Percentiles rank a stretch among this genome's conserved stretches.
Conservation (phyloP, 345 rosid species). For the Psidium guajava region DNA sequence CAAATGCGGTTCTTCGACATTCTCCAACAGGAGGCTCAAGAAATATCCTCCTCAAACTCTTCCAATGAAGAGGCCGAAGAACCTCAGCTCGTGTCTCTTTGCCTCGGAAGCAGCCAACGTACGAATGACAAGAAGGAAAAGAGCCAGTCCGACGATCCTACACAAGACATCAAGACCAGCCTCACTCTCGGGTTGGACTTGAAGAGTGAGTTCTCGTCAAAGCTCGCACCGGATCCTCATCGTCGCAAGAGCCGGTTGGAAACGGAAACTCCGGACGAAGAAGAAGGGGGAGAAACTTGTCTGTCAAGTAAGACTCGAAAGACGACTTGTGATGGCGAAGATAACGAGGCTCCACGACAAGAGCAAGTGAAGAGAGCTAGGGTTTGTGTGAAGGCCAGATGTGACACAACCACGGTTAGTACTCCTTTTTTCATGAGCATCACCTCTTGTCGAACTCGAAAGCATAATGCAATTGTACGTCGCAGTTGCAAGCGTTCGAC, state of each 20-base stretch:
- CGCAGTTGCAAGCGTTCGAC: not conserved
- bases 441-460: not conserved
- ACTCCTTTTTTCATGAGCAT: not conserved
- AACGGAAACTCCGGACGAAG: conserved; percentile 26
- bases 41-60: conserved; percentile 5
- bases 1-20: conserved; percentile 50
- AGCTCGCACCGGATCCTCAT: not conserved
- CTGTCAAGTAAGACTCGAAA: conserved; percentile 41
- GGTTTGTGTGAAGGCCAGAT: conserved; percentile 86
- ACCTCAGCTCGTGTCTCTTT: conserved; percentile 57
- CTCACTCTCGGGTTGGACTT: conserved; percentile 41
- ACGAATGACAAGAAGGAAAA: conserved; percentile 22
- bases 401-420: conserved; percentile 72
- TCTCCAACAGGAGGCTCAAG: conserved; percentile 23
- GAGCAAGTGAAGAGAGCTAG: conserved; percentile 61
- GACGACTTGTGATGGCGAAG: conserved; percentile 23
- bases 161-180: conserved; percentile 31
- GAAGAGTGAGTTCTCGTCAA: not conserved
- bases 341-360: conserved; percentile 44
- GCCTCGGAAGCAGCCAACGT: conserved; percentile 45
- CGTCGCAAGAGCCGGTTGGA: conserved; percentile 17
- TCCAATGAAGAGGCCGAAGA: conserved; percentile 14
- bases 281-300: conserved; percentile 31
- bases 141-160: conserved; percentile 11
- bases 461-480: not conserved